Conservation (phyloP, 2,329 filamentous ascomycete species). For the Clonostachys rosea region DNA sequence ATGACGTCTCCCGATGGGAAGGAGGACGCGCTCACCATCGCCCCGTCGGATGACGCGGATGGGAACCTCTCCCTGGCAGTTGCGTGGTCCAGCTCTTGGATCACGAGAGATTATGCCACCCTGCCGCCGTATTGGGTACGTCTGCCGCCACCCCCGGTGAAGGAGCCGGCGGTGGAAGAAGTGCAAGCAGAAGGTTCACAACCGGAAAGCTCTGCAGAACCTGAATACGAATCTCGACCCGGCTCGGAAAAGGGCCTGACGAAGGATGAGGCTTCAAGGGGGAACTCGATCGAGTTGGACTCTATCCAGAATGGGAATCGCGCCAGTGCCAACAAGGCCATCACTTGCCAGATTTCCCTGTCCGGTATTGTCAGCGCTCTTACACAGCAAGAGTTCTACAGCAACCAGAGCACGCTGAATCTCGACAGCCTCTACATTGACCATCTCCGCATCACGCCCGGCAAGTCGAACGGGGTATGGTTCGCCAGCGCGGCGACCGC, state of each 20-base stretch:
- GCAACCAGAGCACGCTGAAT: slow-evolving; percentile 3
- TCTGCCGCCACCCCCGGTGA: slow-evolving; percentile 27
- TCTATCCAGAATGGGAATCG: too few species aligned
- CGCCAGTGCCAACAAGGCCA: slow-evolving; percentile 11
- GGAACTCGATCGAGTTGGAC: too few species aligned
- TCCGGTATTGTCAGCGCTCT: slow-evolving; percentile 41
- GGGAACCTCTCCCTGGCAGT: slow-evolving; percentile 54
- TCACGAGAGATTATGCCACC: slow-evolving; percentile 41
- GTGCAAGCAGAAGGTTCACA: neutral
- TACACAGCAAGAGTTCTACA: slow-evolving; percentile 10
- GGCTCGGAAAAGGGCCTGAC: too few species aligned
- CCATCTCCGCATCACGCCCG: slow-evolving; percentile 32
- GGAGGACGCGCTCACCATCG: slow-evolving; percentile 45
- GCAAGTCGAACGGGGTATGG: slow-evolving; percentile 40
- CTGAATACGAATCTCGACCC: neutral
- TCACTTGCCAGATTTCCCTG: slow-evolving; percentile 43
- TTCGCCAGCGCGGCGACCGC: slow-evolving; percentile 53
- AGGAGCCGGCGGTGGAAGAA: neutral
- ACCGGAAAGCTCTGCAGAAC: neutral
- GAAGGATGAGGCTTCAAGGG: too few species aligned
- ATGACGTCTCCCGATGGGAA: slow-evolving; percentile 46
- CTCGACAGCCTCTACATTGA: slow-evolving; percentile 37
- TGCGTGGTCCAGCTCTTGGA: slow-evolving; percentile 51
- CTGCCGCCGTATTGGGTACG: slow-evolving; percentile 57
- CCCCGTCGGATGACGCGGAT: slow-evolving; percentile 54